A percentile compares a stretch with the other conserved stretches of the same genome.
phyloP scores from a whole-genome alignment of 2,329 filamentous ascomycete species.

The Amauroascus niger region DNA sequence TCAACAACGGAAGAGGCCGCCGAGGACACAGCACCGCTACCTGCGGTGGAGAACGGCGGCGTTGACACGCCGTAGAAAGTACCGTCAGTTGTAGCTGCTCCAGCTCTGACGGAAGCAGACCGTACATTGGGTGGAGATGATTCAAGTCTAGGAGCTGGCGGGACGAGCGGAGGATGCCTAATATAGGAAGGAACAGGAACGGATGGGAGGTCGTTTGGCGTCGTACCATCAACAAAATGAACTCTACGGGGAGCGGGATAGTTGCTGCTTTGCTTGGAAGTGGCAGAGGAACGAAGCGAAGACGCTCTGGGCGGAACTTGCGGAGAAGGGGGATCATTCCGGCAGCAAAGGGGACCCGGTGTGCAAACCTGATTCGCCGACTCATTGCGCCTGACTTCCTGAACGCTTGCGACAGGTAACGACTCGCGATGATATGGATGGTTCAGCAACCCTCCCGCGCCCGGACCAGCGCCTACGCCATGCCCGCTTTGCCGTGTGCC shows the following conservation, averaged over 20 bases:
- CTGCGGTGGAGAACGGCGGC: background rate
- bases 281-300: conserved; percentile 1
- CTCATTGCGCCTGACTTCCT: background rate
- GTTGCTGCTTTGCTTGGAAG: conserved; percentile 4
- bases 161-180: conserved; percentile 6
- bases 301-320: background rate
- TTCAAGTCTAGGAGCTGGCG: conserved; percentile 1
- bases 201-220: background rate
- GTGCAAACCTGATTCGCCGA: background rate
- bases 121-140: background rate
- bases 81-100: background rate
- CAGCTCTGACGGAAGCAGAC: background rate
- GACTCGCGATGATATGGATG: conserved; percentile 30
- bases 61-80: background rate
- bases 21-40: background rate
- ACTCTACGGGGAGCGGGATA: conserved; percentile 9
- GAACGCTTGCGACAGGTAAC: conserved; percentile 20
- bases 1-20: background rate
- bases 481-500: conserved; percentile 35
- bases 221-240: conserved; percentile 8
- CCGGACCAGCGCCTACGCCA: conserved; percentile 24
- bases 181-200: conserved; percentile 14
- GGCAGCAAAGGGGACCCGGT: conserved; percentile 3
- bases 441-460: conserved; percentile 22
- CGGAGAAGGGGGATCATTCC: background rate